Conservation (phyloP, 495 filamentous ascomycete species). For the Xylaria longipes region DNA sequence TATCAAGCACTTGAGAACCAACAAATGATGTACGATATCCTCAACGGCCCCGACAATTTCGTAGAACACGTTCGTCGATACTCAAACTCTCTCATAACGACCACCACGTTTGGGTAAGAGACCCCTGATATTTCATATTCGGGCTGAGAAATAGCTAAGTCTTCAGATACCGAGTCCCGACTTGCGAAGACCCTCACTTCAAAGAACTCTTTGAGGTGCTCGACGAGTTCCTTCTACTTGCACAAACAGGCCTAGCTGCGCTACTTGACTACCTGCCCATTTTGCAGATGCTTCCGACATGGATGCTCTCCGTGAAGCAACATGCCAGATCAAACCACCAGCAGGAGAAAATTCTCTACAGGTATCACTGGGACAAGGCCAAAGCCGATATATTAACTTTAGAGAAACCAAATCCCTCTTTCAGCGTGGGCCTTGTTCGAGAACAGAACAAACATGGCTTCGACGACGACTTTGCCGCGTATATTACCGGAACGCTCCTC, state of each 20-base stretch:
- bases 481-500: conserved; percentile 46
- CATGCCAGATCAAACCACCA: conserved; percentile 33
- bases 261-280: conserved; percentile 51
- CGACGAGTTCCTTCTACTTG: conserved; percentile 1
- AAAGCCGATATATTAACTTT: conserved; percentile 35
- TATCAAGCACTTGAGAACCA: conserved; percentile 58
- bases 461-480: conserved; percentile 44
- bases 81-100: conserved; percentile 58
- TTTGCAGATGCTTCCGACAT: conserved; percentile 46
- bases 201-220: conserved; percentile 54
- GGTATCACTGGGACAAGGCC: conserved; percentile 45
- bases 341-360: conserved; percentile 41
- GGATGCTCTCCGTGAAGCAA: conserved; percentile 37
- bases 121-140: conserved; percentile 21
- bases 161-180: conserved; percentile 29
- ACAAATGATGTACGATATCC: conserved; percentile 52
- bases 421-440: conserved; percentile 35
- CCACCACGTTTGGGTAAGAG: conserved; percentile 60
- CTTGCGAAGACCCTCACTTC: conserved; percentile 55
- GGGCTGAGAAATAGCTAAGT: neutral
- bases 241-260: conserved; percentile 26
- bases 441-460: conserved; percentile 46
- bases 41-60: conserved; percentile 44
- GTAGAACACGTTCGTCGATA: conserved; percentile 59
- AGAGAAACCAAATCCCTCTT: neutral